These are phyloP conservation scores for Chaetomium strumarium DNA, from an alignment of 2,329 filamentous ascomycete species.

Conservation along the genomic window DNA sequence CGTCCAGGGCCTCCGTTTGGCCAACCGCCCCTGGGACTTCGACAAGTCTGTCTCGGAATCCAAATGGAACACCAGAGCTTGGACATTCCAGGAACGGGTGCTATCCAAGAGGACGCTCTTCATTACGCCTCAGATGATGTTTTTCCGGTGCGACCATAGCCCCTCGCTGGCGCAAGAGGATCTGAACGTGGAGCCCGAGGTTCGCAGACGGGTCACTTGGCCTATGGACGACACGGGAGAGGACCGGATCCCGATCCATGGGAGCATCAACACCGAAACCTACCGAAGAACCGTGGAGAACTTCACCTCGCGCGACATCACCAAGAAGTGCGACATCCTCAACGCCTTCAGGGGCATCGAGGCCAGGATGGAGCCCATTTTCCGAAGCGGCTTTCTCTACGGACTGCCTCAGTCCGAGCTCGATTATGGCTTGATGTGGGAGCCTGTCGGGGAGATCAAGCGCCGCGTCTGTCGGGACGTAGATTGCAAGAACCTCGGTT, in stretches of 20 bases:
- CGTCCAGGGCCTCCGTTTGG: background rate
- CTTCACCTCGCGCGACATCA: too few species aligned
- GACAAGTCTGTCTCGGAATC: background rate
- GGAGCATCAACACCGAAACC: too few species aligned
- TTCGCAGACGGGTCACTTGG: background rate
- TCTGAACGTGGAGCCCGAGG: background rate
- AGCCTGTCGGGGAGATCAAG: background rate
- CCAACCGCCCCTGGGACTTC: background rate
- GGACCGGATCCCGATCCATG: background rate
- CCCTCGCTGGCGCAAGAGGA: background rate
- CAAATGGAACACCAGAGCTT: background rate
- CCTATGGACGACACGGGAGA: background rate
- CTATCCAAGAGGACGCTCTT: background rate
- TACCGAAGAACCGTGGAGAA: too few species aligned
- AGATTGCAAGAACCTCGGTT: background rate
- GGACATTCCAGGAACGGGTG: background rate
- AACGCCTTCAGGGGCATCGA: too few species aligned
- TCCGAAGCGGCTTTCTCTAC: too few species aligned
- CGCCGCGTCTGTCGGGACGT: background rate
- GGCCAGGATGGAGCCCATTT: too few species aligned
- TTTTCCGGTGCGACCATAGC: background rate
- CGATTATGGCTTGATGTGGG: too few species aligned
- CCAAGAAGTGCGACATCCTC: too few species aligned
- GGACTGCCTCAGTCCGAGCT: too few species aligned
- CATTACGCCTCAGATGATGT: background rate